Conservation (phyloP, 495 filamentous ascomycete genomes). For the Viridothelium virens region DNA sequence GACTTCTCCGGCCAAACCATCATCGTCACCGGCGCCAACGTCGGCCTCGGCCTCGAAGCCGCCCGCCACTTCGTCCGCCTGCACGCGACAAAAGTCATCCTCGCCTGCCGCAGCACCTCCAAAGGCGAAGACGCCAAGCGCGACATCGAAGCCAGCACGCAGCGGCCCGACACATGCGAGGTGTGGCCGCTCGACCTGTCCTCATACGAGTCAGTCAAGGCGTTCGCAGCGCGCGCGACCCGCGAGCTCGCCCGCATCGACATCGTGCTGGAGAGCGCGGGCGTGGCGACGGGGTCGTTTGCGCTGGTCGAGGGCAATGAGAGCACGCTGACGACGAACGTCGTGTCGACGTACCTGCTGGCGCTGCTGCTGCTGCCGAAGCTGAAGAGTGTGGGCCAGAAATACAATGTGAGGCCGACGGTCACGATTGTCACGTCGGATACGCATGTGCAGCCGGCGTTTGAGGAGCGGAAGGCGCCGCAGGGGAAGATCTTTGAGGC, state of each 20-base stretch:
- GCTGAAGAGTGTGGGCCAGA: slow-evolving; percentile 26
- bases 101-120: slow-evolving; percentile 22
- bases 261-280: slow-evolving; percentile 25
- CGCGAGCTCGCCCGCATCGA: slow-evolving; percentile 13
- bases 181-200: slow-evolving; percentile 51
- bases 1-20: slow-evolving; percentile 38
- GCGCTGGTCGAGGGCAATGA: slow-evolving; percentile 38
- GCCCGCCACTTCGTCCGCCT: slow-evolving; percentile 21
- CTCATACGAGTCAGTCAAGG: slow-evolving; percentile 44
- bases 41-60: slow-evolving; percentile 33
- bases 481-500: slow-evolving; percentile 24
- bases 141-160: slow-evolving; percentile 15
- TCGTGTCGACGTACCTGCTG: slow-evolving; percentile 45
- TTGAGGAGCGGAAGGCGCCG: slow-evolving; percentile 22
- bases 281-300: slow-evolving; percentile 32
- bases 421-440: slow-evolving; percentile 33
- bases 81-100: slow-evolving; percentile 23
- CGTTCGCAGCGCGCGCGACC: slow-evolving; percentile 34
- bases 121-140: slow-evolving; percentile 24
- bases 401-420: slow-evolving; percentile 25
- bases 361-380: slow-evolving; percentile 39
- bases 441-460: slow-evolving; percentile 22
- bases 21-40: slow-evolving; percentile 48
- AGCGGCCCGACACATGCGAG: slow-evolving; percentile 37
- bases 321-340: slow-evolving; percentile 40